Evolutionary conservation across 108 stramenopile species (phyloP).

Genomic region (Fragilaria radians): DNA sequence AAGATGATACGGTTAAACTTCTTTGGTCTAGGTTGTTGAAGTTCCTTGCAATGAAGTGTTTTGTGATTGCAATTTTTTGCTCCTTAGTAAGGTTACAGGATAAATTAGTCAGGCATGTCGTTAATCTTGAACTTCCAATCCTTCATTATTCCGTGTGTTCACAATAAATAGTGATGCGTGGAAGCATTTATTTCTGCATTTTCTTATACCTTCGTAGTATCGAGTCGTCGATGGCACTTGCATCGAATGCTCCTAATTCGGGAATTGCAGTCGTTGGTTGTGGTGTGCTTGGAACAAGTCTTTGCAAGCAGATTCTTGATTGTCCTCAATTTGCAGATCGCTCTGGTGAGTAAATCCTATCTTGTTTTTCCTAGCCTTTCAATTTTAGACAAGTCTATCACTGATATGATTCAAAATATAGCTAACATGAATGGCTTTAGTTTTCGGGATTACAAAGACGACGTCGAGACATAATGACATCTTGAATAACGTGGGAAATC

Average conservation of each 20-base stretch:
- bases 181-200: no score
- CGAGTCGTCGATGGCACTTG: neutral
- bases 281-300: slow-evolving; percentile 80
- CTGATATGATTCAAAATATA: no score
- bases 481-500: slow-evolving; percentile 23
- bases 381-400: neutral
- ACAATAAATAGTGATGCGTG: no score
- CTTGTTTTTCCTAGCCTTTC: neutral
- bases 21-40: no score
- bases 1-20: no score
- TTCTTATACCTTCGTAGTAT: no score
- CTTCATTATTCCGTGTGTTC: no score
- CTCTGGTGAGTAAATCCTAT: slow-evolving; percentile 16
- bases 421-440: slow-evolving; percentile 15
- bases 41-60: no score
- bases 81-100: no score
- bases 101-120: no score
- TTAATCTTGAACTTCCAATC: no score
- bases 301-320: slow-evolving; percentile 61
- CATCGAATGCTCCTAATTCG: neutral
- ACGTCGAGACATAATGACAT: slow-evolving; percentile 52
- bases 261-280: slow-evolving; percentile 65
- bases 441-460: slow-evolving; percentile 79
- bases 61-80: no score
- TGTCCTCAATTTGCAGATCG: slow-evolving; percentile 35